Conservation (phyloP, 495 filamentous ascomycete species). For the Neurospora cerealis region DNA sequence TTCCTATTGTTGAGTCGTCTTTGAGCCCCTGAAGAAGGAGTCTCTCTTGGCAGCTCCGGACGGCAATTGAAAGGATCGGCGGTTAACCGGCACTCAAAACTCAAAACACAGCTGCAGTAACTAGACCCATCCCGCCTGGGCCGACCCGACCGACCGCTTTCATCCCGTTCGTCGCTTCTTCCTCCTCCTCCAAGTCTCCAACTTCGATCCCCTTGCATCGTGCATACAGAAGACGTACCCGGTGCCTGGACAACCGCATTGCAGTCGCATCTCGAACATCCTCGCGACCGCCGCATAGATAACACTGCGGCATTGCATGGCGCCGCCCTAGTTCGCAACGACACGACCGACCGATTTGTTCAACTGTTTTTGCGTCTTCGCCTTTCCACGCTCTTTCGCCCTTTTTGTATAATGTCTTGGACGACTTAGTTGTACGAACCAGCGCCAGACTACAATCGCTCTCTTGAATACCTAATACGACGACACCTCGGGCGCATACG, state of each 20-base stretch:
- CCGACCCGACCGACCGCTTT: background rate
- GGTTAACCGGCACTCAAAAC: background rate
- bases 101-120: background rate
- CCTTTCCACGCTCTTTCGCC: background rate
- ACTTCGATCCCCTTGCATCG: background rate
- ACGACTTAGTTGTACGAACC: conserved; percentile 5
- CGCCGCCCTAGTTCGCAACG: background rate
- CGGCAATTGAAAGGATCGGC: background rate
- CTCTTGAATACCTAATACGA: background rate
- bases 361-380: background rate
- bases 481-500: background rate
- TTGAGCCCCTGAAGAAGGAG: background rate
- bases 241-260: background rate
- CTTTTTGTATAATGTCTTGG: conserved; percentile 17
- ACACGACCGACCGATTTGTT: background rate
- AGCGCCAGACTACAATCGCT: background rate
- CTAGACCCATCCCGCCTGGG: background rate
- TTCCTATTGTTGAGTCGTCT: background rate
- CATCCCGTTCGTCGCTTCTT: background rate
- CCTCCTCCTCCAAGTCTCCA: background rate
- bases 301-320: background rate
- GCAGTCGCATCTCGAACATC: background rate
- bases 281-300: background rate
- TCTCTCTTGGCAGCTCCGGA: background rate
- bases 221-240: background rate